phyloP scores from a whole-genome alignment of 495 filamentous ascomycete species.

The Aeminium ludgeri region DNA sequence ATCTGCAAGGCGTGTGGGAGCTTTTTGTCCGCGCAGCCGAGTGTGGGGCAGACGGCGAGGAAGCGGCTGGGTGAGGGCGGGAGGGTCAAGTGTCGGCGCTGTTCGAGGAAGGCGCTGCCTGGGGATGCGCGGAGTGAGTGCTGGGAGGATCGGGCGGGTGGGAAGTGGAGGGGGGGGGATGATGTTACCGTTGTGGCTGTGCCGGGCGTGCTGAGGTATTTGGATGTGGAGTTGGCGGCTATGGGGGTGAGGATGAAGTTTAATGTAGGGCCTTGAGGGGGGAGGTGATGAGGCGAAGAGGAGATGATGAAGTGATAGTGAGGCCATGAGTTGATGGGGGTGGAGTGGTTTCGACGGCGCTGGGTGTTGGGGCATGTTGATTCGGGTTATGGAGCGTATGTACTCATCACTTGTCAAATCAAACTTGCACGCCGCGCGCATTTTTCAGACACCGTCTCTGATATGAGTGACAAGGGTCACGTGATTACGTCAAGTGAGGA shows the following conservation, averaged over 20 bases:
- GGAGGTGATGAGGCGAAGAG: too few relatives aligned
- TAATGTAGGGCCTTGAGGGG: constrained; percentile 43
- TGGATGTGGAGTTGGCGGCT: constrained; percentile 86
- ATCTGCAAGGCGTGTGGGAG: constrained; percentile 75
- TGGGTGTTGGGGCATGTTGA: too few relatives aligned
- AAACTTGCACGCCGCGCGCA: too few relatives aligned
- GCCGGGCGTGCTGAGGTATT: constrained; percentile 76
- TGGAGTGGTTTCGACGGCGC: too few relatives aligned
- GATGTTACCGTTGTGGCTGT: constrained; percentile 83
- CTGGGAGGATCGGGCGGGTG: constrained; percentile 83
- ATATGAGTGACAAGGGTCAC: too few relatives aligned
- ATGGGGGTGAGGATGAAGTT: constrained; percentile 91
- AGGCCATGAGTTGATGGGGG: too few relatives aligned
- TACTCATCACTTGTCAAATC: too few relatives aligned
- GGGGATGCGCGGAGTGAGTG: constrained; percentile 28
- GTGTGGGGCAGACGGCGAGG: constrained; percentile 33
- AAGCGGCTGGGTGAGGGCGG: constrained; percentile 35
- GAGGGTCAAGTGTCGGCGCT: constrained; percentile 68
- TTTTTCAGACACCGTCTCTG: too few relatives aligned
- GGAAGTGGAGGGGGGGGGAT: constrained; percentile 68
- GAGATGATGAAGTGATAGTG: too few relatives aligned
- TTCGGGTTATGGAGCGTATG: too few relatives aligned
- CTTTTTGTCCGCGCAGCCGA: constrained; percentile 69
- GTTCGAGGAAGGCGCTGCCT: constrained; percentile 46
- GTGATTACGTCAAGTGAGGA: too few relatives aligned